These are phyloP conservation scores for Volutella citrinella DNA, from an alignment of 2,329 filamentous ascomycete species.

Conservation along the genomic window DNA sequence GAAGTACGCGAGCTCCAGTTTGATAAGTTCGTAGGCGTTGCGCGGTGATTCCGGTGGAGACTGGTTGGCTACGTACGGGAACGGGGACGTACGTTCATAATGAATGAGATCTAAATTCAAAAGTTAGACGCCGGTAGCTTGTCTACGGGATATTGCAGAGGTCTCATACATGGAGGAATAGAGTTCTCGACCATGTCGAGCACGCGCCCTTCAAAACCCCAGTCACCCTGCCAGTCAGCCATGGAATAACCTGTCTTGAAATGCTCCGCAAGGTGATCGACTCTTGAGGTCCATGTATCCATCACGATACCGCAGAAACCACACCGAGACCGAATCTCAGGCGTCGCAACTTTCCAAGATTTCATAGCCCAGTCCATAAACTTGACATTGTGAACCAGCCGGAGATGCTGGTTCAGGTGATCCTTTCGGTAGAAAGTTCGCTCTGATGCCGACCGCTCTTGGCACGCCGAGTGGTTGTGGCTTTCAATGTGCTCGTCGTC, in stretches of 20 bases:
- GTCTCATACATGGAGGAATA: constrained; percentile 60
- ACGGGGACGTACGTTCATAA: constrained; percentile 55
- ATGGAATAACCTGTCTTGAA: constrained; percentile 65
- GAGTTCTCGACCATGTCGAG: constrained; percentile 64
- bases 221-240: constrained; percentile 68
- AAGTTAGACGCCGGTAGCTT: constrained; percentile 39
- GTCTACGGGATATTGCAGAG: constrained; percentile 34
- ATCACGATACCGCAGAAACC: constrained; percentile 64
- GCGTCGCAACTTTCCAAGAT: constrained; percentile 57
- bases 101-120: constrained; percentile 58
- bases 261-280: constrained; percentile 65
- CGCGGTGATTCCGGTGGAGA: constrained; percentile 44
- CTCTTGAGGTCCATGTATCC: constrained; percentile 58
- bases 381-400: constrained; percentile 62
- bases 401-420: constrained; percentile 63
- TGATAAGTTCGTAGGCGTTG: constrained; percentile 61
- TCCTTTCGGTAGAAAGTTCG: constrained; percentile 66
- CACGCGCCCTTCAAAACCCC: constrained; percentile 62
- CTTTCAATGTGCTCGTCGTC: constrained; percentile 53
- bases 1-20: constrained; percentile 55
- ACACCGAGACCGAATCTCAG: constrained; percentile 60
- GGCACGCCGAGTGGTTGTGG: constrained; percentile 63
- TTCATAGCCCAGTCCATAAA: constrained; percentile 63
- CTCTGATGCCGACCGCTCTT: constrained; percentile 60
- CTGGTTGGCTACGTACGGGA: constrained; percentile 50